Base-by-base conservation (phyloP, 208 protist genomes). In the Sergeia podlipaevii region DNA sequence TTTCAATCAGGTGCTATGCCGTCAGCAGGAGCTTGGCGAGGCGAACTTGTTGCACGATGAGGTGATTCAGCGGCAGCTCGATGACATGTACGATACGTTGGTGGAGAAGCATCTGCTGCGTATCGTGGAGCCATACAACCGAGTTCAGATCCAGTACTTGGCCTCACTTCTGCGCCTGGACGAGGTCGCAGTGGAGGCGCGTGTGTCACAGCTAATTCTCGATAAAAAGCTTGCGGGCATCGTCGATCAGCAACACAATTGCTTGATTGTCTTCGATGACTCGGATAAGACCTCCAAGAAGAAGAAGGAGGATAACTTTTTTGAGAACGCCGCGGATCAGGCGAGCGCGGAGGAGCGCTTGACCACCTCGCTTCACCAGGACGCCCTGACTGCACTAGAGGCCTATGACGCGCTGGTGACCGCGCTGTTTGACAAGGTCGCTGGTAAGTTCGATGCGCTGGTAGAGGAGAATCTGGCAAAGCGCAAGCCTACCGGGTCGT, bases 151-250 rank as follows among this genome's bases (percentile, higher is more conserved):
- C 29, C 53, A 74, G 11, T 96, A 98, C 74, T 61, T 99, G 37
- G 96, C 96, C 6, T 18, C 61, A 15, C 60, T 98, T 1, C 83
- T 99, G 55, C 58, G 86, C 43, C 74, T 99, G 10, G 83, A 92
- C 26, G 75, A 51, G 20, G 74, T 67, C 32, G 50, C 70, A 8
- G 74, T 96, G 30, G 88, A 95, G 78, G 70, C 69, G 30, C 85
- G 77, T 34, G 74, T 99, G 0, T 99, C 97, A 21, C 94, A 99
- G 65, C 98, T 99, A 69, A 99, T 99, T 61, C 76, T 99, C 0
- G 98, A 99, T 75, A 90, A 97, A 33, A 98, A 98, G 69, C 86
- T 99, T 37, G 60, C 68, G 32, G 98, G 97, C 10, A 94, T 94
- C 29, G 84, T 95, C 8, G 91, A 97, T 36, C 88, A 97, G 63